These are phyloP conservation scores for Spergularia azorica DNA, from an alignment of 179 eudicot species.

Conservation along the genomic window DNA sequence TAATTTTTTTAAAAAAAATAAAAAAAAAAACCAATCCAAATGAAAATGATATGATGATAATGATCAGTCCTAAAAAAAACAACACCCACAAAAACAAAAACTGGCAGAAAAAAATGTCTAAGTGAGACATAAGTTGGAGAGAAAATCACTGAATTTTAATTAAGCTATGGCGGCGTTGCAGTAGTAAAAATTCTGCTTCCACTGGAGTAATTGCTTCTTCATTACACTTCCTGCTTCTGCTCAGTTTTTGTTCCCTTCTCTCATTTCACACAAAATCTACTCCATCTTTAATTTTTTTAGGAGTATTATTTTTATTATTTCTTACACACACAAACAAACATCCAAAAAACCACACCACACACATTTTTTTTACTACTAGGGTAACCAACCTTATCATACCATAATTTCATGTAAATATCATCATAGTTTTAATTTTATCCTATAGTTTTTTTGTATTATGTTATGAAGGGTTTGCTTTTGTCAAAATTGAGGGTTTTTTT, in stretches of 20 bases:
- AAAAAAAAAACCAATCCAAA: no score
- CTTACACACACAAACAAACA: background rate
- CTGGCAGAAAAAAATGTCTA: background rate
- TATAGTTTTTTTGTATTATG: no score
- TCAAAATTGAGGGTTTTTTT: slow-evolving; percentile 5
- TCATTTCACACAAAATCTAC: background rate
- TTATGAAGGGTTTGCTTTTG: slow-evolving; percentile 12
- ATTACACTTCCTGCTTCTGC: slow-evolving; percentile 7
- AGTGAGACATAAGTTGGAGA: slow-evolving; percentile 19
- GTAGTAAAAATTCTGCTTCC: slow-evolving; percentile 14
- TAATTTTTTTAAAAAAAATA: background rate
- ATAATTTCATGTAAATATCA: slow-evolving; percentile 9
- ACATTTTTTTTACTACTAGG: background rate
- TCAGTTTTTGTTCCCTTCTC: slow-evolving; percentile 22
- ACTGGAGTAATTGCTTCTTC: slow-evolving; percentile 10
- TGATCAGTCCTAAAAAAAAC: background rate
- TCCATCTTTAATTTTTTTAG: no score
- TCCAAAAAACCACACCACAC: background rate
- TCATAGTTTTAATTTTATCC: background rate
- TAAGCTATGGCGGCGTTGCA: slow-evolving; percentile 79
- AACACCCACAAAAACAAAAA: no score
- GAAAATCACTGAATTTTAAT: no score
- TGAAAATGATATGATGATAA: background rate
- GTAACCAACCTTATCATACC: background rate
- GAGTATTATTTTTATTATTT: background rate